Percentiles rank a stretch among this genome's conserved stretches.
Evolutionary conservation across 2,329 filamentous ascomycete species (phyloP).

Genomic region (Colletotrichum zoysiae): DNA sequence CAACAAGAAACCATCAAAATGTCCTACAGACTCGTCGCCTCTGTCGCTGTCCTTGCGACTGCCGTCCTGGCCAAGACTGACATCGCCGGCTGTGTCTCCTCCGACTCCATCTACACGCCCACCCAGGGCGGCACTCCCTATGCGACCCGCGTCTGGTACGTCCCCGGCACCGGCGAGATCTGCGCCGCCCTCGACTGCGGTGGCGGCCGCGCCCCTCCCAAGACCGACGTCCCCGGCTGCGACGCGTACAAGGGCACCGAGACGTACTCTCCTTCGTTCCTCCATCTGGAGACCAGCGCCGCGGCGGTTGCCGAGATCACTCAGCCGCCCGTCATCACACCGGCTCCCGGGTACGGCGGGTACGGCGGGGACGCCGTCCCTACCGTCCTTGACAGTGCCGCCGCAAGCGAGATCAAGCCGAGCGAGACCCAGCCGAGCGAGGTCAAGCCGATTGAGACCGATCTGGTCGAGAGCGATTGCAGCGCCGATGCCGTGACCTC

Average conservation of each 20-base stretch:
- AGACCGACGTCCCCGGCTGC: conserved; percentile 73
- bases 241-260: conserved; percentile 66
- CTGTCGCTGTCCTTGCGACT: conserved; percentile 47
- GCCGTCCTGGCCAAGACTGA: conserved; percentile 59
- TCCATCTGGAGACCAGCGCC: conserved; percentile 51
- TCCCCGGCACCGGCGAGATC: conserved; percentile 73
- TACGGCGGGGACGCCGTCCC: neutral
- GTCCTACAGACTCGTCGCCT: conserved; percentile 41
- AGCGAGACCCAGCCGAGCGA: neutral
- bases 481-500: neutral
- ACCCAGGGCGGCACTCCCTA: conserved; percentile 49
- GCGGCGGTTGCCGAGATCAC: neutral
- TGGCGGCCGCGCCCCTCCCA: conserved; percentile 74
- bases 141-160: conserved; percentile 68
- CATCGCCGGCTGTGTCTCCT: conserved; percentile 59
- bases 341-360: neutral
- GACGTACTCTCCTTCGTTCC: conserved; percentile 64
- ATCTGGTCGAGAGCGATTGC: neutral
- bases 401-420: neutral
- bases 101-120: conserved; percentile 45
- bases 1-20: conserved; percentile 17
- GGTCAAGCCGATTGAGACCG: neutral
- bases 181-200: conserved; percentile 76
- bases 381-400: neutral
- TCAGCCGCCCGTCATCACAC: neutral